phyloP scores from a whole-genome alignment of 116 monocot genomes.

The Posidonia oceanica region DNA sequence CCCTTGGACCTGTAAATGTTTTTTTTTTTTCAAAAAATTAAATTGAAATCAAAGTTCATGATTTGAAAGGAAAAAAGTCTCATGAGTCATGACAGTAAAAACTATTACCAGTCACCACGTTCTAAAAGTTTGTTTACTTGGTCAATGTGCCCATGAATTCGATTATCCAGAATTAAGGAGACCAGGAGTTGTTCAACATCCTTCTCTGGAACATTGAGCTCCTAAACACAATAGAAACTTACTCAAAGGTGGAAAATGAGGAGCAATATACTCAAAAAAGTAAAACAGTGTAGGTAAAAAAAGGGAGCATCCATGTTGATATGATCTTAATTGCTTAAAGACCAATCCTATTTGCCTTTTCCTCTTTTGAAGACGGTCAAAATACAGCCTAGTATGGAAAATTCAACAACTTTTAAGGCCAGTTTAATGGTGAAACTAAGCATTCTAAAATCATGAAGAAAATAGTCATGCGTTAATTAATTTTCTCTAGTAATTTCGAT shows the following conservation, averaged over 20 bases:
- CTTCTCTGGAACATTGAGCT: slow-evolving; percentile 95
- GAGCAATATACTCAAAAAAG: too few species aligned
- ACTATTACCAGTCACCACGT: slow-evolving; percentile 65
- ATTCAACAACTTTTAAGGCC: too few species aligned
- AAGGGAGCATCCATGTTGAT: too few species aligned
- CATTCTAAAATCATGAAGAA: too few species aligned
- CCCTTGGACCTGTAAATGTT: slow-evolving; percentile 74
- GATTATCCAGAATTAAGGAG: slow-evolving; percentile 86
- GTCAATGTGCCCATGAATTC: slow-evolving; percentile 91
- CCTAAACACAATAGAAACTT: slow-evolving; percentile 22
- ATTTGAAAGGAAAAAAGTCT: not conserved
- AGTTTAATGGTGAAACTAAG: too few species aligned
- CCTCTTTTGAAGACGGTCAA: too few species aligned
- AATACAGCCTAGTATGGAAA: too few species aligned
- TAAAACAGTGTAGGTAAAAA: too few species aligned
- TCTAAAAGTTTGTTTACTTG: slow-evolving; percentile 94
- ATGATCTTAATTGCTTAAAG: too few species aligned
- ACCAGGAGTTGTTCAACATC: slow-evolving; percentile 97
- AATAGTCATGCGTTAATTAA: too few species aligned
- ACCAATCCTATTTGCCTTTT: too few species aligned
- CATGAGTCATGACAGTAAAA: not conserved
- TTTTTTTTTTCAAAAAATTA: not conserved
- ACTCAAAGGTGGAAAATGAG: not conserved
- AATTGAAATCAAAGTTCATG: not conserved
- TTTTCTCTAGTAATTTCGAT: too few species aligned